Conservation (phyloP, 495 filamentous ascomycete genomes). For the Trypethelium eluteriae region DNA sequence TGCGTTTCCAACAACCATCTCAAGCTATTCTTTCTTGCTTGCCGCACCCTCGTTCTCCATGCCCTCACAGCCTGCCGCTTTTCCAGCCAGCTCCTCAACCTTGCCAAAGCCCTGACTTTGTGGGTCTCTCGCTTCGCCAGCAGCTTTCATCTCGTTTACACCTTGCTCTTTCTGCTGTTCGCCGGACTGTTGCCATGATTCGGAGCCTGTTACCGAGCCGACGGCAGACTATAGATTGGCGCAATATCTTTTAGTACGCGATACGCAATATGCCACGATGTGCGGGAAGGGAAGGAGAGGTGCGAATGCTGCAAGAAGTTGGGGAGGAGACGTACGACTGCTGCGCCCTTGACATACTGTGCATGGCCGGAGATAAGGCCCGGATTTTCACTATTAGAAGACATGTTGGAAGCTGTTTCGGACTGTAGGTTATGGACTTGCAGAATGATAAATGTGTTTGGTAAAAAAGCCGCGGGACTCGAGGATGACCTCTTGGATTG, state of each 20-base stretch:
- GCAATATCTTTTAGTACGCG: too few relatives aligned
- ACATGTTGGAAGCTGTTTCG: conserved; percentile 16
- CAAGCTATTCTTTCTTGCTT: conserved; percentile 23
- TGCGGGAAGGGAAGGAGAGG: too few relatives aligned
- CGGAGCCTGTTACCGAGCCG: conserved; percentile 29
- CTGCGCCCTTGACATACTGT: conserved; percentile 36
- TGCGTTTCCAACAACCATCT: background rate
- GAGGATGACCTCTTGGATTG: background rate
- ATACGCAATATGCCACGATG: too few relatives aligned
- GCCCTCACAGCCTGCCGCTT: conserved; percentile 34
- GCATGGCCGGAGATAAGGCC: conserved; percentile 34
- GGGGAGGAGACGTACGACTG: conserved; percentile 28
- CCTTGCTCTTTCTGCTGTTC: conserved; percentile 30
- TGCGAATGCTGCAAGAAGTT: background rate
- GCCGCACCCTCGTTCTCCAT: conserved; percentile 36
- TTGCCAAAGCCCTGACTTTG: conserved; percentile 30
- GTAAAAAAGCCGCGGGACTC: conserved; percentile 1
- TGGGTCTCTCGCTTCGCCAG: conserved; percentile 31
- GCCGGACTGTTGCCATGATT: conserved; percentile 34
- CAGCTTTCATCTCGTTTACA: conserved; percentile 34
- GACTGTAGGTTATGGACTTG: background rate
- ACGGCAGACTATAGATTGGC: conserved; percentile 26
- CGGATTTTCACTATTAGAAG: conserved; percentile 29
- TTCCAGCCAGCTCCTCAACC: conserved; percentile 35
- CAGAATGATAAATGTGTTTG: background rate